Conservation (phyloP, 2,329 filamentous ascomycete species). For the Aspergillus pseudotamarii region DNA sequence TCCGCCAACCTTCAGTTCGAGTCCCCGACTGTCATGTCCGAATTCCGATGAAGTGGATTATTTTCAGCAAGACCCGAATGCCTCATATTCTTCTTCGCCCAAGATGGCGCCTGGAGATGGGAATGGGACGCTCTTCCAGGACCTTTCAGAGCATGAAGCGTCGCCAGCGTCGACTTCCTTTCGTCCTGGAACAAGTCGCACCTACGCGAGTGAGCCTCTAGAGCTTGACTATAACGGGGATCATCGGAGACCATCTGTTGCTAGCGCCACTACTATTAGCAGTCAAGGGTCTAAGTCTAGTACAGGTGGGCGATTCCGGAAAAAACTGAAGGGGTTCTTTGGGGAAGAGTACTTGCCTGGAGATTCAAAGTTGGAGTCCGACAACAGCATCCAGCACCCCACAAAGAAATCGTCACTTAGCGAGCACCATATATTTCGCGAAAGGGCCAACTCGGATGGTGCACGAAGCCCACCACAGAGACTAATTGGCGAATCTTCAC, state of each 20-base stretch:
- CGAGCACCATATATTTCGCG: slow-evolving; percentile 63
- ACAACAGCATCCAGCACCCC: slow-evolving; percentile 61
- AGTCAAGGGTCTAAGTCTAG: slow-evolving; percentile 79
- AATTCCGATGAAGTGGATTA: slow-evolving; percentile 24
- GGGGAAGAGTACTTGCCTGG: slow-evolving; percentile 81
- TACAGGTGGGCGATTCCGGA: slow-evolving; percentile 69
- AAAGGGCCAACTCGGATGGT: slow-evolving; percentile 81
- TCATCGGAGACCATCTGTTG: slow-evolving; percentile 81
- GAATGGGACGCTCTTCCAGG: slow-evolving; percentile 41
- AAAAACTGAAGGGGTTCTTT: slow-evolving; percentile 89
- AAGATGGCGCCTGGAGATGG: slow-evolving; percentile 30
- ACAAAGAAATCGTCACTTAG: slow-evolving; percentile 33
- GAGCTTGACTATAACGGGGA: slow-evolving; percentile 67
- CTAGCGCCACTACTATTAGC: slow-evolving; percentile 83
- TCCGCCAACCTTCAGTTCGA: slow-evolving; percentile 24
- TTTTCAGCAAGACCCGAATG: slow-evolving; percentile 30
- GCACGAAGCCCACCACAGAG: slow-evolving; percentile 58
- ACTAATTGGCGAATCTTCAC: slow-evolving; percentile 61
- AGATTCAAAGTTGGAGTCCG: slow-evolving; percentile 64
- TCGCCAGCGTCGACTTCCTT: slow-evolving; percentile 71
- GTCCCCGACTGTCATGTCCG: slow-evolving; percentile 25
- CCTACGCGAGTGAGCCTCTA: slow-evolving; percentile 61
- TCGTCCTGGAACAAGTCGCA: slow-evolving; percentile 59
- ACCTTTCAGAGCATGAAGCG: slow-evolving; percentile 42
- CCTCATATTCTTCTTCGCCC: slow-evolving; percentile 34